Conservation (phyloP, 768 basidiomycete genomes). For the Dioszegia hungarica region DNA sequence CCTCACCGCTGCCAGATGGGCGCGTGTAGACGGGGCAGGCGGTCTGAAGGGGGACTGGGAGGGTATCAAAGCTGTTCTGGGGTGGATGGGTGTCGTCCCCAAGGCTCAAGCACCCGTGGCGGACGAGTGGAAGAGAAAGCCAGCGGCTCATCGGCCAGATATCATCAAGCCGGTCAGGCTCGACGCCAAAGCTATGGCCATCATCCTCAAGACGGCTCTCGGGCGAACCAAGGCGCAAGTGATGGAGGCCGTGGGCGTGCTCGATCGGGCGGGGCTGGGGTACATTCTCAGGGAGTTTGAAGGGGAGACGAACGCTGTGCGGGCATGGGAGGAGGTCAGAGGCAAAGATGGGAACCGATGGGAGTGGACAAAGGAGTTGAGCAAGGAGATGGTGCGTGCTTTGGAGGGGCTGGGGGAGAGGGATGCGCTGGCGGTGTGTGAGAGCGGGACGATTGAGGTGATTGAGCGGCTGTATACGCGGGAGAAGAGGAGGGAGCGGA, state of each 20-base stretch:
- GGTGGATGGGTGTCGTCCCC: constrained; percentile 23
- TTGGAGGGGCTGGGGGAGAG: not conserved
- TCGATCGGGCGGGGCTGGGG: not conserved
- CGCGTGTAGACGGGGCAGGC: constrained; percentile 2
- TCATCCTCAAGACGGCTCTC: constrained; percentile 22
- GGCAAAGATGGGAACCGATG: not conserved
- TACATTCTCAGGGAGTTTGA: not conserved
- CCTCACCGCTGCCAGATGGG: constrained; percentile 30
- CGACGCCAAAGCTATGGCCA: constrained; percentile 13
- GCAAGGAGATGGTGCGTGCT: not conserved
- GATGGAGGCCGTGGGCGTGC: not conserved
- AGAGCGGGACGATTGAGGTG: not conserved
- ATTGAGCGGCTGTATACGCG: not conserved
- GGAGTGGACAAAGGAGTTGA: not conserved
- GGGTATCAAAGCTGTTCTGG: constrained; percentile 16
- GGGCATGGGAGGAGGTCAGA: not conserved
- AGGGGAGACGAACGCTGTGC: not conserved
- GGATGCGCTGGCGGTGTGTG: not conserved
- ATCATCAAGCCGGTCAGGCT: not conserved
- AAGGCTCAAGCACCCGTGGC: not conserved
- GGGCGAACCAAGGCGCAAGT: not conserved
- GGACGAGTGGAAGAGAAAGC: not conserved
- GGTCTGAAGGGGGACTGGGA: constrained; percentile 21
- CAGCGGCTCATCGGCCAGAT: not conserved
- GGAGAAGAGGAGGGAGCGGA: no score